phyloP scores from a whole-genome alignment of 2,329 filamentous ascomycete genomes.

The Herpomyces periplanetae region DNA sequence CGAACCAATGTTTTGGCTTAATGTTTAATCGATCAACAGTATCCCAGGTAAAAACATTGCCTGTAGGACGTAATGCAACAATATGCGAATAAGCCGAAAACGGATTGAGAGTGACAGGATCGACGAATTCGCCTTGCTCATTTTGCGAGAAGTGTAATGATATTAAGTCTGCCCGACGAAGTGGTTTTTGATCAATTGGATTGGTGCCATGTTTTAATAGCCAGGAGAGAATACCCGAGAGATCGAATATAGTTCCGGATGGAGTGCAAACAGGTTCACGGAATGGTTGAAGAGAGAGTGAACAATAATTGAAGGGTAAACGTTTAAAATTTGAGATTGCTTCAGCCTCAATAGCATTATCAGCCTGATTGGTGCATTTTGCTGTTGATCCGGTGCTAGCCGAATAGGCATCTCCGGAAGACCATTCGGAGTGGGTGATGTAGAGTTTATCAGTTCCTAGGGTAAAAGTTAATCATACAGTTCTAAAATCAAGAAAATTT shows the following conservation, averaged over 20 bases:
- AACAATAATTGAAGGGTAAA: slow-evolving; percentile 91
- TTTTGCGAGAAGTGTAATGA: slow-evolving; percentile 75
- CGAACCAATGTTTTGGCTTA: slow-evolving; percentile 79
- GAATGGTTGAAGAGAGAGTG: slow-evolving; percentile 77
- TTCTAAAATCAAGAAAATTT: too few relatives aligned
- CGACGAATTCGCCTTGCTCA: slow-evolving; percentile 57
- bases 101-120: slow-evolving; percentile 86
- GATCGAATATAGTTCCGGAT: slow-evolving; percentile 62
- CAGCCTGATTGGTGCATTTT: slow-evolving; percentile 16
- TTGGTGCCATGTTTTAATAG: slow-evolving; percentile 75
- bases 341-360: too few relatives aligned
- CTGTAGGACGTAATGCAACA: slow-evolving; percentile 44
- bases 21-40: slow-evolving; percentile 82
- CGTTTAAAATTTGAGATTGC: slow-evolving; percentile 32
- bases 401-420: slow-evolving; percentile 51
- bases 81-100: slow-evolving; percentile 96
- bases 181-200: slow-evolving; percentile 38
- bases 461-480: too few relatives aligned
- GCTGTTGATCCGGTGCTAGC: slow-evolving; percentile 33
- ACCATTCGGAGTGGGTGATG: slow-evolving; percentile 95
- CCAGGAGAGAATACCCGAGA: slow-evolving; percentile 78
- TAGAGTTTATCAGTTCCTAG: slow-evolving; percentile 10
- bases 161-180: slow-evolving; percentile 47
- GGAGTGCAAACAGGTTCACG: slow-evolving; percentile 65
- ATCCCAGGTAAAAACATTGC: slow-evolving; percentile 87